phyloP scores from a whole-genome alignment of 768 basidiomycete species.

The Steccherinum ochraceum region DNA sequence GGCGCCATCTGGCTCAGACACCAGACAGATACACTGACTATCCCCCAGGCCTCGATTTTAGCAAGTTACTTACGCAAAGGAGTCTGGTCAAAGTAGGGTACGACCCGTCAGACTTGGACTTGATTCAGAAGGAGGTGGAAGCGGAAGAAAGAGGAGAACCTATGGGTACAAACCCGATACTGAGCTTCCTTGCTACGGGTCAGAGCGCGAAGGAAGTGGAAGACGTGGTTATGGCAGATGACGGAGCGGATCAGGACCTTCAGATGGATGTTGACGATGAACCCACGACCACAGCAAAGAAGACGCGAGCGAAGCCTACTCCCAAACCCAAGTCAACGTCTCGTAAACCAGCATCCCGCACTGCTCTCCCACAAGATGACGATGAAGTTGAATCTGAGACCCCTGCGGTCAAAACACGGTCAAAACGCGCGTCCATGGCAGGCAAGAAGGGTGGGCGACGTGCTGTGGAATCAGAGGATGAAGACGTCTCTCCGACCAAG shows the following conservation, averaged over 20 bases:
- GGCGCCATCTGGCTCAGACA: conserved; percentile 63
- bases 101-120: conserved; percentile 24
- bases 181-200: background rate
- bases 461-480: background rate
- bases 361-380: background rate
- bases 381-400: background rate
- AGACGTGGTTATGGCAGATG: background rate
- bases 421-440: background rate
- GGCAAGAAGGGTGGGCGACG: background rate
- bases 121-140: conserved; percentile 23
- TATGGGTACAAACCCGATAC: background rate
- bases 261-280: background rate
- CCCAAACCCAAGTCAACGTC: background rate
- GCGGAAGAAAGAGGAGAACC: conserved; percentile 7
- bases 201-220: conserved; percentile 5
- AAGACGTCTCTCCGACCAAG: background rate
- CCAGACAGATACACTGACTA: conserved; percentile 65
- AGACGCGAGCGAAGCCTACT: conserved; percentile 8
- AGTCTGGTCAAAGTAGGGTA: conserved; percentile 18
- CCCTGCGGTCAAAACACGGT: background rate
- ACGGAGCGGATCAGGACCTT: conserved; percentile 4
- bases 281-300: background rate
- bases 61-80: conserved; percentile 29
- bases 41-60: conserved; percentile 63
- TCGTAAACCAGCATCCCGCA: background rate